phyloP scores from a whole-genome alignment of 2,329 filamentous ascomycete genomes.

The Microsporum audouinii region DNA sequence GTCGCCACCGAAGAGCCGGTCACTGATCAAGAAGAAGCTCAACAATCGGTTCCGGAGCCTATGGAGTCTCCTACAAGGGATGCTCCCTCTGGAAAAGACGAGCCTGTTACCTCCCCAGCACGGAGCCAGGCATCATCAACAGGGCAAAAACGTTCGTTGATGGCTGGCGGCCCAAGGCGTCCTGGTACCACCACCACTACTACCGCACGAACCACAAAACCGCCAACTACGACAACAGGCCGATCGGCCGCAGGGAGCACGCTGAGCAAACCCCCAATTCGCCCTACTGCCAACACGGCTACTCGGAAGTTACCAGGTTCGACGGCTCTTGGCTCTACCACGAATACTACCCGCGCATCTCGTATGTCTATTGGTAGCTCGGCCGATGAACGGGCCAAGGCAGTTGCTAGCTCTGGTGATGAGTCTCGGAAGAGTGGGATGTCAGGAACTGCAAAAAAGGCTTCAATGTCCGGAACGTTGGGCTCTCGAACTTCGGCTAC shows the following conservation, averaged over 20 bases:
- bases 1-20: not conserved
- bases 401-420: constrained; percentile 35
- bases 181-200: constrained; percentile 16
- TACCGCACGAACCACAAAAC: constrained; percentile 20
- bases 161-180: constrained; percentile 28
- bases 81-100: constrained; percentile 10
- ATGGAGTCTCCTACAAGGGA: constrained; percentile 21
- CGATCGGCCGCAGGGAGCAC: constrained; percentile 26
- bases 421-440: constrained; percentile 32
- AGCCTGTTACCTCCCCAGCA: not conserved
- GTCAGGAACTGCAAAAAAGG: constrained; percentile 34
- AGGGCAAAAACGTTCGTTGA: constrained; percentile 25
- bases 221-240: constrained; percentile 19
- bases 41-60: not conserved
- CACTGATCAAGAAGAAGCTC: not conserved
- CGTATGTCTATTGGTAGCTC: constrained; percentile 35
- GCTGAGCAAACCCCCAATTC: constrained; percentile 36
- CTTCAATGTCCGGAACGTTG: constrained; percentile 33
- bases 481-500: constrained; percentile 24
- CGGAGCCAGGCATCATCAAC: constrained; percentile 10
- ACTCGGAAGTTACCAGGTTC: constrained; percentile 25
- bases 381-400: constrained; percentile 33
- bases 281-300: constrained; percentile 23
- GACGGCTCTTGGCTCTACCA: constrained; percentile 23
- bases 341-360: constrained; percentile 28